Evolutionary conservation across 495 filamentous ascomycete genomes (phyloP).

Genomic region (Cercophora sp.): DNA sequence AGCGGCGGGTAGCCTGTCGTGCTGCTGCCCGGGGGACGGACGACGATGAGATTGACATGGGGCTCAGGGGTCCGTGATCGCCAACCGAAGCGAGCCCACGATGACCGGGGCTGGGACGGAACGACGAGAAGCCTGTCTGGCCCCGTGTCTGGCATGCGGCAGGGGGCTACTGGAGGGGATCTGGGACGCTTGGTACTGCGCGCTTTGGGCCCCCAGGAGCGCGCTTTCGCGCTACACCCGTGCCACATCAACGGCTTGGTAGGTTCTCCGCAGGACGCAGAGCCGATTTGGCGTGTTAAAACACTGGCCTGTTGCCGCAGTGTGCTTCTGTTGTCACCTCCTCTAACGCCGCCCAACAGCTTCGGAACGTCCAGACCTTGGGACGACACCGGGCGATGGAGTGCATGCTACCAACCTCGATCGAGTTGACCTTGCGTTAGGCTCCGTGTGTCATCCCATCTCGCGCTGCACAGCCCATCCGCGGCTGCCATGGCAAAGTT

Average conservation of each 20-base stretch:
- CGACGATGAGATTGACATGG: slow-evolving; percentile 15
- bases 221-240: slow-evolving; percentile 19
- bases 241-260: slow-evolving; percentile 20
- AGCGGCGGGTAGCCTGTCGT: no score
- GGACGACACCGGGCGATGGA: slow-evolving; percentile 11
- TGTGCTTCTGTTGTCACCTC: slow-evolving; percentile 1
- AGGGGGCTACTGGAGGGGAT: slow-evolving; percentile 21
- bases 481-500: no score
- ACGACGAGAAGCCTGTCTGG: slow-evolving; percentile 26
- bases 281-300: slow-evolving; percentile 20
- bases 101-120: slow-evolving; percentile 27
- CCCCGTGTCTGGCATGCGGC: slow-evolving; percentile 27
- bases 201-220: slow-evolving; percentile 20
- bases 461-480: not conserved
- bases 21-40: slow-evolving; percentile 4
- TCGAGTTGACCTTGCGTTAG: no score
- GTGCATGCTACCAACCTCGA: not conserved
- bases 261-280: slow-evolving; percentile 26
- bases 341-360: slow-evolving; percentile 2
- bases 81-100: slow-evolving; percentile 23
- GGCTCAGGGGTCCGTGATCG: slow-evolving; percentile 28
- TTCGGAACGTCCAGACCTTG: slow-evolving; percentile 12
- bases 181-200: slow-evolving; percentile 18
- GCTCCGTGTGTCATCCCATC: slow-evolving; percentile 6
- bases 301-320: slow-evolving; percentile 10